Percentiles rank a stretch among this genome's conserved stretches.
phyloP scores from a whole-genome alignment of 345 rosid genomes.

The Eutrema japonicum region DNA sequence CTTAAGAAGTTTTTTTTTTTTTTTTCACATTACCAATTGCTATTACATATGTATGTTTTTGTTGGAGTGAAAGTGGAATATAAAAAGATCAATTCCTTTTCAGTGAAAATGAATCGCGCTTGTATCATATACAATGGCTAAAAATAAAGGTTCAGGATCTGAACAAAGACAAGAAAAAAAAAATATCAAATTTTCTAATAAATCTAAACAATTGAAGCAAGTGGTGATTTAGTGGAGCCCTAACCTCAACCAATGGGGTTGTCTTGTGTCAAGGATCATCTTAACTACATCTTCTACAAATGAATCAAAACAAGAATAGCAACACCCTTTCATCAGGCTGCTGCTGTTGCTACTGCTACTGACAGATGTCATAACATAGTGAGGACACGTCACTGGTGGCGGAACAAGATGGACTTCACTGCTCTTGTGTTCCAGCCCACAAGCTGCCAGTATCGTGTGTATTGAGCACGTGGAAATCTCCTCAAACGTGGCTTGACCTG shows the following conservation, averaged over 20 bases:
- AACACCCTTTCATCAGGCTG: slow-evolving; percentile 78
- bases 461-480: slow-evolving; percentile 75
- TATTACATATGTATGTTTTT: background rate
- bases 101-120: slow-evolving; percentile 1
- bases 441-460: slow-evolving; percentile 81
- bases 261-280: slow-evolving; percentile 73
- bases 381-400: slow-evolving; percentile 62
- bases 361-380: slow-evolving; percentile 48
- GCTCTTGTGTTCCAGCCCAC: slow-evolving; percentile 77
- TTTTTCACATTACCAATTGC: background rate
- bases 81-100: background rate
- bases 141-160: slow-evolving; percentile 23
- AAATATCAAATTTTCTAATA: slow-evolving; percentile 17
- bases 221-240: slow-evolving; percentile 58
- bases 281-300: slow-evolving; percentile 82
- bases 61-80: background rate
- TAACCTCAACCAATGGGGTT: slow-evolving; percentile 79
- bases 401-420: slow-evolving; percentile 64
- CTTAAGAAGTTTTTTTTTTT: background rate
- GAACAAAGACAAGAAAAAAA: background rate
- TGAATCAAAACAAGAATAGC: slow-evolving; percentile 84
- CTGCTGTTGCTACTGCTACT: slow-evolving; percentile 49
- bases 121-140: slow-evolving; percentile 36
- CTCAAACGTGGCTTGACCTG: slow-evolving; percentile 62
- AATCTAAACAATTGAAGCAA: slow-evolving; percentile 32